These are phyloP conservation scores for Thraustotheca clavata DNA, from an alignment of 352 stramenopile genomes.

Conservation along the genomic window DNA sequence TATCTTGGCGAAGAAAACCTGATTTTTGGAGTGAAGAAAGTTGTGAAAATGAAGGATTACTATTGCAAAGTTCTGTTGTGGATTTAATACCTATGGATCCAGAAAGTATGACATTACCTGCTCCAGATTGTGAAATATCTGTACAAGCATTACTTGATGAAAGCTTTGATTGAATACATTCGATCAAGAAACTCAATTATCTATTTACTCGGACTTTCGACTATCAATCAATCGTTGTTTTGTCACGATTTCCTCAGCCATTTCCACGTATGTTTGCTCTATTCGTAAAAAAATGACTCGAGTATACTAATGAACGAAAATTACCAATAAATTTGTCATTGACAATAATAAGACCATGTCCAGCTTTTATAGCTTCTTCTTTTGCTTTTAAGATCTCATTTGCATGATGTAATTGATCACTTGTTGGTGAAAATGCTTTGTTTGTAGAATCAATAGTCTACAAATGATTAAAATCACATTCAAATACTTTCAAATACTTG, in stretches of 20 bases:
- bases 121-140: no score
- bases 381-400: slow-evolving; percentile 24
- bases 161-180: no score
- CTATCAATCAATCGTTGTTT: no score
- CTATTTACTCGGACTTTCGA: no score
- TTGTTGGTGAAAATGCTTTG: slow-evolving; percentile 26
- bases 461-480: not conserved
- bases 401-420: slow-evolving; percentile 27
- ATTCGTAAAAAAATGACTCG: not conserved
- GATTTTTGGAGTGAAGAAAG: no score
- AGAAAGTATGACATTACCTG: no score
- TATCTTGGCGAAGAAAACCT: no score
- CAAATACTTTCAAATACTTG: not conserved
- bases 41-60: no score
- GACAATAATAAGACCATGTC: not conserved
- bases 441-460: slow-evolving; percentile 29
- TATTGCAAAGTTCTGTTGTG: no score
- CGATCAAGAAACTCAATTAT: no score
- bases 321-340: not conserved
- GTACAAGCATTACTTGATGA: no score
- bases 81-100: no score
- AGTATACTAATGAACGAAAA: not conserved
- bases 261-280: not conserved
- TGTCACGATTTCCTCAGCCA: not conserved
- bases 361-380: not conserved